Conservation (phyloP, 2,329 filamentous ascomycete species). For the Byssochlamys sp. region DNA sequence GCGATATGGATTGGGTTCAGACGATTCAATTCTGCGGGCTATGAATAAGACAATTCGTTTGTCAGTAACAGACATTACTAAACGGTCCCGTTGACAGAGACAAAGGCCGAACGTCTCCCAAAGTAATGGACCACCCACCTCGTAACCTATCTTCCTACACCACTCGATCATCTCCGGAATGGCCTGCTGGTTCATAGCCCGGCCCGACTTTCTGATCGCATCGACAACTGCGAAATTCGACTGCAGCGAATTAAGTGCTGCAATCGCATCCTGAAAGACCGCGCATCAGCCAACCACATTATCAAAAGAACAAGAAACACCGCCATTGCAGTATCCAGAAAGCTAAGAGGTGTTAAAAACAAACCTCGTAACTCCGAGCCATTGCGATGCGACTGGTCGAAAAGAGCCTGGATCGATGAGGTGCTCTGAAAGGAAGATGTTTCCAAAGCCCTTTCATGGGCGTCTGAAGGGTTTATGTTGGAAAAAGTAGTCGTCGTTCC, state of each 20-base stretch:
- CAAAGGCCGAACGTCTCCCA: neutral
- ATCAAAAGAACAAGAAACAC: neutral
- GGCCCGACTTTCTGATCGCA: constrained; percentile 63
- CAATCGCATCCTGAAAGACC: constrained; percentile 54
- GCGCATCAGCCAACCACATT: constrained; percentile 7
- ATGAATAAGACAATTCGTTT: constrained; percentile 1
- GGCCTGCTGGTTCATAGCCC: constrained; percentile 62
- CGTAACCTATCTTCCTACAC: constrained; percentile 65
- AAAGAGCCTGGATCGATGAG: constrained; percentile 16
- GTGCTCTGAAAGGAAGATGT: constrained; percentile 9
- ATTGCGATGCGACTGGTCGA: constrained; percentile 23
- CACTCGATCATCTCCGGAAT: constrained; percentile 75
- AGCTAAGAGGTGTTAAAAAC: constrained; percentile 5
- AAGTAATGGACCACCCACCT: constrained; percentile 42
- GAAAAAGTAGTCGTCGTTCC: neutral
- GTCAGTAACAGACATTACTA: neutral
- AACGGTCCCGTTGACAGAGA: neutral
- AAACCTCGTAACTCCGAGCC: constrained; percentile 32
- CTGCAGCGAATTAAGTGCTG: constrained; percentile 65
- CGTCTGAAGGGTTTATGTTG: constrained; percentile 3
- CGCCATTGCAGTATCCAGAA: neutral
- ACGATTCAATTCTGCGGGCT: constrained; percentile 53
- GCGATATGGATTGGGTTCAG: constrained; percentile 70
- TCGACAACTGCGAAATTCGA: constrained; percentile 71
- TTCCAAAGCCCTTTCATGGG: constrained; percentile 21